Conservation (phyloP, 768 basidiomycete species). For the Boletus edulis region DNA sequence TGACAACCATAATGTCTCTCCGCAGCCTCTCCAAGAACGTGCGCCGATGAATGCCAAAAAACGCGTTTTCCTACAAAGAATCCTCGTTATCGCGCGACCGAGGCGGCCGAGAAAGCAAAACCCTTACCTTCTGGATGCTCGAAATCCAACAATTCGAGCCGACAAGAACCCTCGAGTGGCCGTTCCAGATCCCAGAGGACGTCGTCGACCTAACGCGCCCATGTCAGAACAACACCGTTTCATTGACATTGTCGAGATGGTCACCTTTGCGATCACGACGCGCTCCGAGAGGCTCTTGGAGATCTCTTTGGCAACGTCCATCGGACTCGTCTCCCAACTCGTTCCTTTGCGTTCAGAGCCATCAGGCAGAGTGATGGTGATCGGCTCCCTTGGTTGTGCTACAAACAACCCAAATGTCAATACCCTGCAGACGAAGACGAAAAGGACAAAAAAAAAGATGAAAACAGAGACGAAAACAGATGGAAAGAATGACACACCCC, state of each 20-base stretch:
- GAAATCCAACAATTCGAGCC: slow-evolving; percentile 86
- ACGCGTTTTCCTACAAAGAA: slow-evolving; percentile 75
- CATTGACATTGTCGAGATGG: not conserved
- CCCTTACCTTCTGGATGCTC: slow-evolving; percentile 76
- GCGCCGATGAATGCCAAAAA: slow-evolving; percentile 99
- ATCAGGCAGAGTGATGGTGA: slow-evolving; percentile 82
- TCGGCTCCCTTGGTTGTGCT: slow-evolving; percentile 80
- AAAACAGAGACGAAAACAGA: not conserved
- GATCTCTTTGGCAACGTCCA: slow-evolving; percentile 86
- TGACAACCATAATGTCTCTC: slow-evolving; percentile 97
- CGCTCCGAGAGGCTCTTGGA: slow-evolving; percentile 86
- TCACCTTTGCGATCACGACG: slow-evolving; percentile 89
- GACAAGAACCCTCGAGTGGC: slow-evolving; percentile 83
- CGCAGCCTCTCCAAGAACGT: slow-evolving; percentile 94
- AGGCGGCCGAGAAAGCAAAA: not conserved
- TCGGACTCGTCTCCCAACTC: slow-evolving; percentile 93
- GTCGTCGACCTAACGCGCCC: slow-evolving; percentile 60
- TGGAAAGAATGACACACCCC: slow-evolving; percentile 44
- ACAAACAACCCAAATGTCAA: not conserved
- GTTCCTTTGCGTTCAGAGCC: slow-evolving; percentile 80
- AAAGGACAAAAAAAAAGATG: no score
- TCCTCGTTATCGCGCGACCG: no score
- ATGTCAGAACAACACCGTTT: not conserved
- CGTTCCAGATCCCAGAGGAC: slow-evolving; percentile 93
- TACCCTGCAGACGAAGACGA: not conserved